Base-by-base conservation (phyloP, 352 stramenopile genomes). In the Elongisporangium undulatum region DNA sequence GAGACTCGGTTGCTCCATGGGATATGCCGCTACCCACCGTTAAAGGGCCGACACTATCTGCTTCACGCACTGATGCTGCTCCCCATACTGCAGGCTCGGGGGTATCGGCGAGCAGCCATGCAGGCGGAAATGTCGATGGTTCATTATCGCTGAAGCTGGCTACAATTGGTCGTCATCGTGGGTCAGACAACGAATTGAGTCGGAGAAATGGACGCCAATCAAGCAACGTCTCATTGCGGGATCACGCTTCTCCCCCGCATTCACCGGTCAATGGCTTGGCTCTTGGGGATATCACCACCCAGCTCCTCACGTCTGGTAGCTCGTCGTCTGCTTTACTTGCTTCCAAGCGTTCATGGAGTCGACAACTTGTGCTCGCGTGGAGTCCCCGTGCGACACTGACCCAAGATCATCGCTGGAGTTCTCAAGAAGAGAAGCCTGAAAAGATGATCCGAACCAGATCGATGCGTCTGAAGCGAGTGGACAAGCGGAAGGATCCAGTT, bases 1-100 rank as follows among this genome's bases (percentile, higher is more conserved):
- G 55, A 16, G 79, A 89, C 1, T 76, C 55, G 3, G 71, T 93
- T 23, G 83, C 83, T 19, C 83, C 83, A 26, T 93, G 83, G 83
- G 83, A 93, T 64, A 61, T 93, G 5, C 83, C 83, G 6, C 66
- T 93, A 3, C 77, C 72, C 0, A 82, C 74, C 41, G 65, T 63
- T 0, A 82, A 74, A 49, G 62, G 50, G 21, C 67, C 66, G 5
- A 39, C 66, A 23, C 13, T 60, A 41, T 60, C 55, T 51, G 59
- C 34, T 17, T 45, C 34, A 12, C 34, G 34, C 34, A 45, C 1
- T 45, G 34, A 45, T 17, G 34, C 13, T 17, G 34, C 34, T 45
- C 34, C 34, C 6, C 34, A 8, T 17, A 45, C 10, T 17, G 7
- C 10, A 45, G 34, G 34, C 13, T 45, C 34, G 10, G 12, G 10